Evolutionary conservation across 495 filamentous ascomycete genomes (phyloP).

Genomic region (Aspergillus conjunctus): DNA sequence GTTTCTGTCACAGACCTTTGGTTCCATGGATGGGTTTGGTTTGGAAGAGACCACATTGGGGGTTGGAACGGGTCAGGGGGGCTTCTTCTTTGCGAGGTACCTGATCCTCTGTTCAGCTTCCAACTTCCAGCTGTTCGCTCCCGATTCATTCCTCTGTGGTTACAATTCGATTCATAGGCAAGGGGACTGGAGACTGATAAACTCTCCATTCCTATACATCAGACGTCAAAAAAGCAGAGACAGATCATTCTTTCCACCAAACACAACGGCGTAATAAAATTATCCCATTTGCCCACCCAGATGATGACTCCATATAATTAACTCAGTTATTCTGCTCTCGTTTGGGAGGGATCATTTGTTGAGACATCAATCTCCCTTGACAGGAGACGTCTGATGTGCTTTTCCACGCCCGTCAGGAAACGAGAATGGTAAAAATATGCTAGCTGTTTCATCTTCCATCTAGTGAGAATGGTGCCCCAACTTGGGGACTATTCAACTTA

Average conservation of each 20-base stretch:
- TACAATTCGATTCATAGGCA: neutral
- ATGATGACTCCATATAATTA: neutral
- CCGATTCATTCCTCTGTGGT: neutral
- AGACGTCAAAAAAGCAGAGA: neutral
- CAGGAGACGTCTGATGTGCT: constrained; percentile 9
- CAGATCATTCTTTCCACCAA: constrained; percentile 2
- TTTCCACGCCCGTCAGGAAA: neutral
- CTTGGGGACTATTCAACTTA: neutral
- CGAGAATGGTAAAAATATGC: constrained; percentile 5
- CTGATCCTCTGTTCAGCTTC: neutral
- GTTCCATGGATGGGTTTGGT: constrained; percentile 22
- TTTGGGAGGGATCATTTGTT: neutral
- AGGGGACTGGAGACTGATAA: constrained; percentile 4
- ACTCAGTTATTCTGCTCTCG: neutral
- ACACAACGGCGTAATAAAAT: constrained; percentile 1
- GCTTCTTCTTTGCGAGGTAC: neutral
- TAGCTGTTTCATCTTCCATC: constrained; percentile 18
- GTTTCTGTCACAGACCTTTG: constrained; percentile 23
- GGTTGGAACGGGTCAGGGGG: constrained; percentile 19
- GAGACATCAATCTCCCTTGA: neutral
- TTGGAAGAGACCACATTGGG: constrained; percentile 19
- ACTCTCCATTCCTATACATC: neutral
- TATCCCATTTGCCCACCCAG: neutral
- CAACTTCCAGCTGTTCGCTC: neutral
- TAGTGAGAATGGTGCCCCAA: constrained; percentile 7